Evolutionary conservation across 495 filamentous ascomycete genomes (phyloP).

Genomic region (Penicillium alfredii): DNA sequence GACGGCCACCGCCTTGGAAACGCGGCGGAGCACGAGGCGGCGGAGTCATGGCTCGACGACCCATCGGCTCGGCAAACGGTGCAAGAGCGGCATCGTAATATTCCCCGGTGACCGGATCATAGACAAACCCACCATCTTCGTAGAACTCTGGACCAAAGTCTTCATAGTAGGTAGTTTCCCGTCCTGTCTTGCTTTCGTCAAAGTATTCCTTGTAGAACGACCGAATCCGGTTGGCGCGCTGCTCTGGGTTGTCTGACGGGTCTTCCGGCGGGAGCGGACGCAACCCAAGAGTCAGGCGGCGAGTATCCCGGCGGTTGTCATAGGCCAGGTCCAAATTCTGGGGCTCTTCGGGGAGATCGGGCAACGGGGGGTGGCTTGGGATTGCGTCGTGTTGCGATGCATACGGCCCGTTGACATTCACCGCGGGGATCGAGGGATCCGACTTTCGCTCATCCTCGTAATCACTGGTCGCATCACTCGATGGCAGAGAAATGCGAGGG

Average conservation of each 20-base stretch:
- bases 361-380: constrained; percentile 7
- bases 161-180: constrained; percentile 54
- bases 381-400: constrained; percentile 12
- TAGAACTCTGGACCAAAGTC: constrained; percentile 64
- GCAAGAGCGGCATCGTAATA: constrained; percentile 60
- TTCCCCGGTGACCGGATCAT: constrained; percentile 66
- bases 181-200: constrained; percentile 68
- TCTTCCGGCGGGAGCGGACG: constrained; percentile 89
- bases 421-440: constrained; percentile 34
- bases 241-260: constrained; percentile 80
- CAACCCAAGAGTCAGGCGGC: constrained; percentile 78
- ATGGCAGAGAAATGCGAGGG: constrained; percentile 39
- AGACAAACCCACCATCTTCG: constrained; percentile 50
- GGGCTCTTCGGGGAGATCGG: constrained; percentile 22
- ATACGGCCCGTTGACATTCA: constrained; percentile 27
- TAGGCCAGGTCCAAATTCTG: constrained; percentile 19
- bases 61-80: constrained; percentile 74
- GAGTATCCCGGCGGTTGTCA: constrained; percentile 52
- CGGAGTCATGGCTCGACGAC: constrained; percentile 93
- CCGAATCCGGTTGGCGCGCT: constrained; percentile 90
- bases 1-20: constrained; percentile 50
- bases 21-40: constrained; percentile 74
- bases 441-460: constrained; percentile 57
- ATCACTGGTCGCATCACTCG: constrained; percentile 45
- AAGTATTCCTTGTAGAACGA: constrained; percentile 99